Evolutionary conservation across 169 alveolate genomes (phyloP).

Genomic region (Plasmodium relictum): DNA sequence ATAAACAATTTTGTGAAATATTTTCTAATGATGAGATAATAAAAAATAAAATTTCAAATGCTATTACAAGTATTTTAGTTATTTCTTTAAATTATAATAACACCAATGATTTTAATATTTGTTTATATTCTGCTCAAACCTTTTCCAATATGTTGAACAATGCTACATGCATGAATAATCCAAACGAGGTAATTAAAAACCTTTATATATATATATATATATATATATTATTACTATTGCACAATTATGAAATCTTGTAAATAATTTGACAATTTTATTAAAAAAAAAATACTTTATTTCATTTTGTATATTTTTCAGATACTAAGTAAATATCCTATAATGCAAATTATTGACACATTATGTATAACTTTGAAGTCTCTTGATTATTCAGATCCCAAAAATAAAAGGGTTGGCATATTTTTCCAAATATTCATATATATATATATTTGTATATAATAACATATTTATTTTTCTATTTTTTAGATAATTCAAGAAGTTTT

Average conservation of each 20-base stretch:
- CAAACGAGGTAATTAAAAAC: conserved; percentile 31
- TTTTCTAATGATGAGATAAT: conserved; percentile 59
- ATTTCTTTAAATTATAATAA: conserved; percentile 60
- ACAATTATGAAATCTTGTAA: too few relatives aligned
- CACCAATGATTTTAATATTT: conserved; percentile 62
- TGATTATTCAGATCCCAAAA: conserved; percentile 71
- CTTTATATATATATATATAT: too few relatives aligned
- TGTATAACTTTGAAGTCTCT: conserved; percentile 60
- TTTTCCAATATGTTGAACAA: conserved; percentile 51
- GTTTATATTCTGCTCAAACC: conserved; percentile 49
- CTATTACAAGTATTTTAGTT: conserved; percentile 61
- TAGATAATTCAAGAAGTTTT: conserved; percentile 68
- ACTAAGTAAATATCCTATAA: conserved; percentile 62
- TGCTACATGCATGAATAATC: conserved; percentile 43
- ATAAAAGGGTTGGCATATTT: conserved; percentile 32
- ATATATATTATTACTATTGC: neutral
- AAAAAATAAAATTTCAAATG: conserved; percentile 49
- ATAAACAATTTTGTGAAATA: conserved; percentile 63
- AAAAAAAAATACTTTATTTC: too few relatives aligned
- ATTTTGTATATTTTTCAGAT: conserved; percentile 4
- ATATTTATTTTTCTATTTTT: neutral
- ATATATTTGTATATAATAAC: neutral
- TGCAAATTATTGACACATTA: conserved; percentile 58
- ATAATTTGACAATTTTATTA: too few relatives aligned
- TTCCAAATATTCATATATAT: neutral